A percentile compares a stretch with the other conserved stretches of the same genome.
phyloP scores from a whole-genome alignment of 1,284 basidiomycete species.

The Naganishia albida region DNA sequence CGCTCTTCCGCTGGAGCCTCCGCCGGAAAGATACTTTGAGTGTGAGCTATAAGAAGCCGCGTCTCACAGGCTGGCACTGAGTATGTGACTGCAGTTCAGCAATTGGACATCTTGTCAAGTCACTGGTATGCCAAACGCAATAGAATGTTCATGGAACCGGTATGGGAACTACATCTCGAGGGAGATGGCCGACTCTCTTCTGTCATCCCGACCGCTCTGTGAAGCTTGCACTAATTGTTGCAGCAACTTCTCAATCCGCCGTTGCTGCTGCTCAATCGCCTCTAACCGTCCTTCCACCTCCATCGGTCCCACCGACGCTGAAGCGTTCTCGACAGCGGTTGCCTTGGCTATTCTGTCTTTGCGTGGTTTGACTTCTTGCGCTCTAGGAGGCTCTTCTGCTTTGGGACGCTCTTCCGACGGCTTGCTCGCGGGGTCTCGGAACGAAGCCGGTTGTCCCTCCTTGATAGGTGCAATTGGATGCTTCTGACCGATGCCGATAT shows the following conservation, averaged over 20 bases:
- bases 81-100: no score
- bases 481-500: neutral
- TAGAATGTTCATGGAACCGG: no score
- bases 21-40: no score
- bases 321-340: constrained; percentile 31
- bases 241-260: constrained; percentile 48
- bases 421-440: constrained; percentile 36
- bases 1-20: no score
- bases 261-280: constrained; percentile 46
- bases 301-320: neutral
- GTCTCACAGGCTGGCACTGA: no score
- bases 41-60: no score
- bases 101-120: no score
- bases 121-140: no score
- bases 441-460: constrained; percentile 36
- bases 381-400: neutral
- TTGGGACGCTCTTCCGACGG: constrained; percentile 3
- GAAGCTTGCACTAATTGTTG: constrained; percentile 30
- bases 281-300: constrained; percentile 38
- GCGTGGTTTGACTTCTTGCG: constrained; percentile 33
- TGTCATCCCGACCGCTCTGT: neutral
- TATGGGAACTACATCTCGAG: constrained; percentile 5
- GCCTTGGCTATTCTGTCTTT: constrained; percentile 22
- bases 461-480: constrained; percentile 35
- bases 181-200: constrained; percentile 17